Evolutionary conservation across 768 basidiomycete species (phyloP).

Genomic region (Panus rudis): DNA sequence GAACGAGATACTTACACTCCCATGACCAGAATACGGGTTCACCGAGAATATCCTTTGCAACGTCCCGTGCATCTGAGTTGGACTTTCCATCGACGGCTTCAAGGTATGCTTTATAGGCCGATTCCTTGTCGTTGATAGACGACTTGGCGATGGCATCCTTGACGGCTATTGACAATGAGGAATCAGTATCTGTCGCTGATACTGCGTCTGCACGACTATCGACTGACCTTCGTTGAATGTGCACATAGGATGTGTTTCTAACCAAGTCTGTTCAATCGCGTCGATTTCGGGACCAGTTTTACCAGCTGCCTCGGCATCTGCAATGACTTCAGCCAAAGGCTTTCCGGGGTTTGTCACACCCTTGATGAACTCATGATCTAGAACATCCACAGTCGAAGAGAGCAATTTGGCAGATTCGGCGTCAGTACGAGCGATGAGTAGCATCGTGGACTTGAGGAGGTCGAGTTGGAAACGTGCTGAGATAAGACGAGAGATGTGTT

Average conservation of each 20-base stretch:
- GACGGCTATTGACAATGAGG: constrained; percentile 43
- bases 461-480: constrained; percentile 89
- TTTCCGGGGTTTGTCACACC: constrained; percentile 44
- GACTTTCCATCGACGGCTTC: constrained; percentile 57
- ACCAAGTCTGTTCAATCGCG: constrained; percentile 71
- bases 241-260: constrained; percentile 53
- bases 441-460: constrained; percentile 80
- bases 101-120: constrained; percentile 52
- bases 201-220: too few species aligned
- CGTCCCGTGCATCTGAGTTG: constrained; percentile 59
- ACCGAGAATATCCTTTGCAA: constrained; percentile 72
- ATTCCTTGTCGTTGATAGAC: constrained; percentile 40
- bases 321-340: constrained; percentile 63
- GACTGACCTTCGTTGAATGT: constrained; percentile 79
- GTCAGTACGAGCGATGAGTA: constrained; percentile 88
- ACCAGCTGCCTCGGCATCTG: constrained; percentile 59
- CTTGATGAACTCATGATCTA: constrained; percentile 74
- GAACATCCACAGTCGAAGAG: constrained; percentile 73
- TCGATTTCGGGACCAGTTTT: constrained; percentile 65
- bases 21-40: constrained; percentile 80
- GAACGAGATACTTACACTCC: constrained; percentile 52
- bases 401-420: constrained; percentile 83
- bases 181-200: constrained; percentile 1
- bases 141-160: constrained; percentile 49
- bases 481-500: constrained; percentile 78